Conservation (phyloP, 2,329 filamentous ascomycete genomes). For the Fusarium tupiense region DNA sequence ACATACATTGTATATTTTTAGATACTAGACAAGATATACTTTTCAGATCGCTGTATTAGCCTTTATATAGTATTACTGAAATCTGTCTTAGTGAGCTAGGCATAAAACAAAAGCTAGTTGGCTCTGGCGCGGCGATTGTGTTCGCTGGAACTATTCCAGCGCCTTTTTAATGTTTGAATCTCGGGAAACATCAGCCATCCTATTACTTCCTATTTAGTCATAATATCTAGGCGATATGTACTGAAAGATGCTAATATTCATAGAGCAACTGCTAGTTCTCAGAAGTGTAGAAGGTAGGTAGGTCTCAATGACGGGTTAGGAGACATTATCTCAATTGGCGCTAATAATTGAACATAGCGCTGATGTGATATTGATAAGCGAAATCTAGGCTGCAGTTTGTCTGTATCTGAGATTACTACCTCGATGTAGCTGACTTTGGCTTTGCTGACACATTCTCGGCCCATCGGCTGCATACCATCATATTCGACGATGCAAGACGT, state of each 20-base stretch:
- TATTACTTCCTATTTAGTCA: fast-evolving
- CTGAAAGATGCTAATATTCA: fast-evolving
- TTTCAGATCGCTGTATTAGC: too few relatives aligned
- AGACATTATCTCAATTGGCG: fast-evolving
- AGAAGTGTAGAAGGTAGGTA: fast-evolving
- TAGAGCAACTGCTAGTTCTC: too few relatives aligned
- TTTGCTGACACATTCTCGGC: neutral
- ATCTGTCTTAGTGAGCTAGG: fast-evolving
- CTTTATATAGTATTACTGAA: too few relatives aligned
- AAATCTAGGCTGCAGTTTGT: neutral
- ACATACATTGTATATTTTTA: too few relatives aligned
- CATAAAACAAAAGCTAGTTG: fast-evolving
- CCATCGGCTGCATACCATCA: neutral
- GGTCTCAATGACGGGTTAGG: too few relatives aligned
- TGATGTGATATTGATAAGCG: fast-evolving
- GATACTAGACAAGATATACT: too few relatives aligned
- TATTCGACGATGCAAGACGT: neutral
- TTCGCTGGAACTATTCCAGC: fast-evolving
- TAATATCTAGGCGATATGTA: fast-evolving
- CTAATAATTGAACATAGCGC: neutral
- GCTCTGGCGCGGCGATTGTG: fast-evolving
- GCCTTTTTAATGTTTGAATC: fast-evolving
- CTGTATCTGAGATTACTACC: neutral
- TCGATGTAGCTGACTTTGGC: neutral
- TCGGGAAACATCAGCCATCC: fast-evolving